These are phyloP conservation scores for Marasmius oreades DNA, from an alignment of 1,284 basidiomycete genomes.

Conservation along the genomic window DNA sequence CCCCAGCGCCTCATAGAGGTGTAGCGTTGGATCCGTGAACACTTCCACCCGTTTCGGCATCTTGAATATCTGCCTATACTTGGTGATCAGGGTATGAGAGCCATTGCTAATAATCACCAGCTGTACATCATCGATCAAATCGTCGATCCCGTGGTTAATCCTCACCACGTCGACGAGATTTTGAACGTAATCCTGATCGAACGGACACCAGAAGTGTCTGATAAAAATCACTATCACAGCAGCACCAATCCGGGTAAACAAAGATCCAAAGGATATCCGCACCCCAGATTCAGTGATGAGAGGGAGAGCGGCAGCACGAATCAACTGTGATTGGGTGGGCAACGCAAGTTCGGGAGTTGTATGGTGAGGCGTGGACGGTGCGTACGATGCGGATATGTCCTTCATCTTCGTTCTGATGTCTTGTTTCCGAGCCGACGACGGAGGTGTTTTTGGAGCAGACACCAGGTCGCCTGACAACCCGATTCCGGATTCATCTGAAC, in stretches of 20 bases:
- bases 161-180: slow-evolving; percentile 52
- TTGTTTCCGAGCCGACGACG: no score
- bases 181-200: slow-evolving; percentile 85
- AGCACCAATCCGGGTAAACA: slow-evolving; percentile 33
- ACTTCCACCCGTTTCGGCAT: slow-evolving; percentile 59
- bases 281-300: slow-evolving; percentile 2
- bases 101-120: slow-evolving; percentile 81
- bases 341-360: background rate
- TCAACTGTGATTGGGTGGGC: background rate
- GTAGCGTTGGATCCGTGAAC: slow-evolving; percentile 76
- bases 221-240: slow-evolving; percentile 63
- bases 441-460: no score
- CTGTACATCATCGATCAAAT: background rate
- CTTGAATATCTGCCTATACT: slow-evolving; percentile 66
- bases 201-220: slow-evolving; percentile 77
- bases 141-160: background rate
- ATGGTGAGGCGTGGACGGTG: background rate
- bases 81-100: slow-evolving; percentile 65
- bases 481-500: background rate
- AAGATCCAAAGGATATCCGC: background rate
- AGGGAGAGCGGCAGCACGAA: background rate
- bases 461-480: background rate
- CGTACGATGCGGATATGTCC: background rate
- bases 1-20: slow-evolving; percentile 71
- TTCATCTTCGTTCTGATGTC: no score